Evolutionary conservation across 2,329 filamentous ascomycete species (phyloP), one percentile per base, ranked within the genome.

Genomic region (Aspergillus intermedius): DNA sequence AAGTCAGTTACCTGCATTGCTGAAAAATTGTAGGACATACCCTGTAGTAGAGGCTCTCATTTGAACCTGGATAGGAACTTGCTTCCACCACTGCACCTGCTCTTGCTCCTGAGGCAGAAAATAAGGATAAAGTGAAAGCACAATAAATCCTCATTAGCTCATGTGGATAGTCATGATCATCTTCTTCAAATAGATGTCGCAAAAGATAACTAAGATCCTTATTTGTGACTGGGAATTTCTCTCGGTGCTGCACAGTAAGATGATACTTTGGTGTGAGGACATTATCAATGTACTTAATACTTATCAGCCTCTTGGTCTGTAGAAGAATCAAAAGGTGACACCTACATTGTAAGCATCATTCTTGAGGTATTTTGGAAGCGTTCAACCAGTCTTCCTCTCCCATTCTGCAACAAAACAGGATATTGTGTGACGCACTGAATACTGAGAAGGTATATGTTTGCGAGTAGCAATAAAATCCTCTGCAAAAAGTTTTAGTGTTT

Each of bases 31-130:
- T 25, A 25, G 23, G 7, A 25, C 23, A 3, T 42, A 57, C 50
- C 49, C 5, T 35, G 48, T 57, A 57, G 35, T 55, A 55, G 15
- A 57, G 43, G 37, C 15, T 53, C 28, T 55, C 17, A 35, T 57
- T 57, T 2, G 43, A 45, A 5, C 44, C 13, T 21, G 23, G 22
- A 47, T 55, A 57, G 17, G 50, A 46, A 46, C 52, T 58, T 25
- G 37, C 56, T 28, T 52, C 47, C 4, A 56, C 30, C 23, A 50
- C 45, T 8, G 35, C 50, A 49, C 50, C 46, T 17, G 43, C 51
- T 30, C 51, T 48, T 4, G 32, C 32, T 17, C 45, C 46, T 5
- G 40, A 52, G 30, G 12, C 21, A 8, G 30, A 35, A 45, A 45
- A 45, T 23, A 45, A 30, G 19, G 23, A 49, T 17, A 49, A 28